phyloP scores from a whole-genome alignment of 495 filamentous ascomycete genomes.

The Lichina pygmaea region DNA sequence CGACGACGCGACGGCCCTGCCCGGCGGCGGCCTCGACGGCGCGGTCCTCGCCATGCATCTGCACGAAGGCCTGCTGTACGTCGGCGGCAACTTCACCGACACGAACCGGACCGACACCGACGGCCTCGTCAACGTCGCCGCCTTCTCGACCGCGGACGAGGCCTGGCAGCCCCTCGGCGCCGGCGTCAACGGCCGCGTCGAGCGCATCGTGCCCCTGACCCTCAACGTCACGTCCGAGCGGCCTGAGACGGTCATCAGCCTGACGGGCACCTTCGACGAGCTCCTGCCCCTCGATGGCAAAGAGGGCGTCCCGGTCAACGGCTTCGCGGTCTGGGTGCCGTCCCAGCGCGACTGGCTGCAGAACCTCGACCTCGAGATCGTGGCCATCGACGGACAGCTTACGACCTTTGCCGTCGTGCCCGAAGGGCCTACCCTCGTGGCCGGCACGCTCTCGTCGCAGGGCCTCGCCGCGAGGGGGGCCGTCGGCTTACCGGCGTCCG shows the following conservation, averaged over 20 bases:
- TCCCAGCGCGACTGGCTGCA: constrained; percentile 70
- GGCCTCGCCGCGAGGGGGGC: constrained; percentile 40
- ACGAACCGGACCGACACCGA: constrained; percentile 30
- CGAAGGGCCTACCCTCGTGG: constrained; percentile 34
- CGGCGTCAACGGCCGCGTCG: constrained; percentile 63
- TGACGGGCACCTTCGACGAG: constrained; percentile 58
- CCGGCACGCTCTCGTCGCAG: constrained; percentile 50
- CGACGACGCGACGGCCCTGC: constrained; percentile 23
- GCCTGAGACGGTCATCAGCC: constrained; percentile 43
- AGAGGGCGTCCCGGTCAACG: constrained; percentile 28
- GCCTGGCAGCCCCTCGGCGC: constrained; percentile 58
- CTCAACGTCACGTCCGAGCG: constrained; percentile 49
- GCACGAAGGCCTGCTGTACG: constrained; percentile 39
- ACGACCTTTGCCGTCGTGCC: constrained; percentile 36
- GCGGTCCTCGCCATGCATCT: constrained; percentile 42
- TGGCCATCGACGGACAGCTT: constrained; percentile 41
- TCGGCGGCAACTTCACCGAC: constrained; percentile 66
- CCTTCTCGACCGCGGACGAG: constrained; percentile 40
- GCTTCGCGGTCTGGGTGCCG: constrained; percentile 88
- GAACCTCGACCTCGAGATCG: constrained; percentile 39
- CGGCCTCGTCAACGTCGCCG: constrained; percentile 45
- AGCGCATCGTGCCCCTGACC: constrained; percentile 41
- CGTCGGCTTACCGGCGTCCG: constrained; percentile 26
- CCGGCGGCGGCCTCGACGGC: constrained; percentile 58
- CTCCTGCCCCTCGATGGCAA: constrained; percentile 38